These are phyloP conservation scores for Hemerocallis citrina DNA, from an alignment of 106 monocot genomes.

Conservation along the genomic window DNA sequence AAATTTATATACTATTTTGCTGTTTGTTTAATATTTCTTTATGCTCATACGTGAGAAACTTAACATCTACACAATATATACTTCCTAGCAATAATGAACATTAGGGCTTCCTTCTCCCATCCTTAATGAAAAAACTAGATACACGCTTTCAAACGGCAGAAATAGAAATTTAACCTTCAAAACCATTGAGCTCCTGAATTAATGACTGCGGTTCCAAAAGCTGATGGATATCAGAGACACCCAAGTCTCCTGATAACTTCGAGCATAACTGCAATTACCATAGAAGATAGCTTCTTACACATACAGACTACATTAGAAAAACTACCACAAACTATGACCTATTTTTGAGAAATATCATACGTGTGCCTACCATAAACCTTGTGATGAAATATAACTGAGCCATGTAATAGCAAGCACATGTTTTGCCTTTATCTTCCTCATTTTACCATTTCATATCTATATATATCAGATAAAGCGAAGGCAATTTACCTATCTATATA, in stretches of 20 bases:
- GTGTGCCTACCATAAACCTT: no score
- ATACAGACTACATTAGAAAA: no score
- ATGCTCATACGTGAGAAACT: no score
- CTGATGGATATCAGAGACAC: conserved; percentile 34
- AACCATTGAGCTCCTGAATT: conserved; percentile 16
- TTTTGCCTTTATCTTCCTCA: no score
- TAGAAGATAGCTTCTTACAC: no score
- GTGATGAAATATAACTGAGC: no score
- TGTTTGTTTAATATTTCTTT: no score
- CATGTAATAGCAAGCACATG: no score
- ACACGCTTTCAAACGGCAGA: conserved; percentile 8
- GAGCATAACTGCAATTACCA: conserved; percentile 45
- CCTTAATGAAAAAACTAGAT: not conserved
- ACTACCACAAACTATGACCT: no score
- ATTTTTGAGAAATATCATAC: not conserved
- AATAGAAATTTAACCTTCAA: conserved; percentile 25
- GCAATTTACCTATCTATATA: conserved; percentile 56
- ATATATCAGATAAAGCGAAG: not conserved
- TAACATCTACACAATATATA: conserved; percentile 8
- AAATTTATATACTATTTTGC: no score
- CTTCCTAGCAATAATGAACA: not conserved
- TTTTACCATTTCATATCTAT: no score
- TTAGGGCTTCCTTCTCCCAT: not conserved
- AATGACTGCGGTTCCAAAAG: conserved; percentile 19
- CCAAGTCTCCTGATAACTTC: conserved; percentile 53